These are phyloP conservation scores for Fusarium tricinctum DNA, from an alignment of 2,329 filamentous ascomycete genomes.

Conservation along the genomic window DNA sequence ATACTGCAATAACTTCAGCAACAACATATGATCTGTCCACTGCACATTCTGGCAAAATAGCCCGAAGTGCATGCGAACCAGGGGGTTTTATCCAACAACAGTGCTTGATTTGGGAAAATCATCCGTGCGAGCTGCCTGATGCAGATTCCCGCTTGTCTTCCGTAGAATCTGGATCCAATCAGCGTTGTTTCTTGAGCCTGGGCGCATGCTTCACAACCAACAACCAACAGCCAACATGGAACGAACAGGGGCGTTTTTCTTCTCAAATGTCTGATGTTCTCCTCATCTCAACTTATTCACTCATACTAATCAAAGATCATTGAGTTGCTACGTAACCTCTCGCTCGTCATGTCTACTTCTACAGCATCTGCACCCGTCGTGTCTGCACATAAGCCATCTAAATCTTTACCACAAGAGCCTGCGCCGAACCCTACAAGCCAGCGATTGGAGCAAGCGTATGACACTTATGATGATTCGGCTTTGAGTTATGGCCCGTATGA, in stretches of 20 bases:
- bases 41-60: neutral
- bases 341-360: neutral
- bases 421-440: neutral
- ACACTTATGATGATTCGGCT: neutral
- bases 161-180: neutral
- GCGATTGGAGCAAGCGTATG: neutral
- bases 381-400: neutral
- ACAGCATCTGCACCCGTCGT: neutral
- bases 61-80: neutral
- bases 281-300: neutral
- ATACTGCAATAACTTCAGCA: too few species aligned
- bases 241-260: neutral
- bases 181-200: neutral
- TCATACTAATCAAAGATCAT: neutral
- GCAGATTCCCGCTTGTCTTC: neutral
- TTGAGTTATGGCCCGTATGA: neutral
- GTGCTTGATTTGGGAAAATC: neutral
- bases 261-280: neutral
- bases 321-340: rapidly evolving
- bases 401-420: neutral
- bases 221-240: neutral
- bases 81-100: neutral
- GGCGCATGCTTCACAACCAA: slow-evolving; percentile 1
- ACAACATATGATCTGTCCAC: neutral
- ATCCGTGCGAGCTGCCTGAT: neutral